phyloP scores from a whole-genome alignment of 2,329 filamentous ascomycete species.

The Fragosphaeria purpurea region DNA sequence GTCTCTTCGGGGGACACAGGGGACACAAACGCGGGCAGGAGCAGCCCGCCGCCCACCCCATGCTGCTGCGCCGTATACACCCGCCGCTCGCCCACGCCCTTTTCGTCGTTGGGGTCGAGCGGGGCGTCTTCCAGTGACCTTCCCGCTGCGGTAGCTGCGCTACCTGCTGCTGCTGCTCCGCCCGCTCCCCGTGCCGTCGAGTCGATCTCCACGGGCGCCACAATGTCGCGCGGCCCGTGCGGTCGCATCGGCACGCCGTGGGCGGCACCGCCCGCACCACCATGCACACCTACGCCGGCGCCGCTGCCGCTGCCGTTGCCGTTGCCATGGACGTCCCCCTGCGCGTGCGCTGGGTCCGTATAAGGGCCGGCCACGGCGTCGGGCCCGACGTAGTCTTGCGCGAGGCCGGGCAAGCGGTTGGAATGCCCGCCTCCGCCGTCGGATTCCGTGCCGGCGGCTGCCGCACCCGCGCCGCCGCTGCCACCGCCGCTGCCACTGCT shows the following conservation, averaged over 20 bases:
- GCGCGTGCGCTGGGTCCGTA: constrained; percentile 24
- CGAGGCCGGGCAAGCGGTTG: constrained; percentile 22
- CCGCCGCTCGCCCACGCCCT: no score
- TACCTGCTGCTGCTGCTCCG: background rate
- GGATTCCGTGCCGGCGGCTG: constrained; percentile 17
- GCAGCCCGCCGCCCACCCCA: no score
- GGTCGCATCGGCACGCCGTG: constrained; percentile 34
- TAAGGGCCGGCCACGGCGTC: constrained; percentile 36
- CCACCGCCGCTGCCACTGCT: constrained; percentile 8
- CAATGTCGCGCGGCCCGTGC: constrained; percentile 38
- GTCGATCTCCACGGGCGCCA: constrained; percentile 45
- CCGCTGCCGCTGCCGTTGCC: constrained; percentile 1
- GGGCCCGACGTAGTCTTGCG: constrained; percentile 35
- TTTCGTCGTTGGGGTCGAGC: no score
- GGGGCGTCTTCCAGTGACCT: no score
- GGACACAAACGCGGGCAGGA: no score
- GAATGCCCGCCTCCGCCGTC: constrained; percentile 17
- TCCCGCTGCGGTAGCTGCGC: background rate
- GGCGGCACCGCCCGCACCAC: constrained; percentile 14
- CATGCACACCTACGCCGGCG: no score
- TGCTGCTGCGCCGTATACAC: constrained; percentile 11
- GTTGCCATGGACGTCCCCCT: constrained; percentile 9
- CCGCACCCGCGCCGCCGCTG: constrained; percentile 9
- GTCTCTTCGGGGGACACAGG: no score
- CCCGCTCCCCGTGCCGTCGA: constrained; percentile 15